Conservation (phyloP, 2,329 filamentous ascomycete species). For the Venturiaceae sp. region DNA sequence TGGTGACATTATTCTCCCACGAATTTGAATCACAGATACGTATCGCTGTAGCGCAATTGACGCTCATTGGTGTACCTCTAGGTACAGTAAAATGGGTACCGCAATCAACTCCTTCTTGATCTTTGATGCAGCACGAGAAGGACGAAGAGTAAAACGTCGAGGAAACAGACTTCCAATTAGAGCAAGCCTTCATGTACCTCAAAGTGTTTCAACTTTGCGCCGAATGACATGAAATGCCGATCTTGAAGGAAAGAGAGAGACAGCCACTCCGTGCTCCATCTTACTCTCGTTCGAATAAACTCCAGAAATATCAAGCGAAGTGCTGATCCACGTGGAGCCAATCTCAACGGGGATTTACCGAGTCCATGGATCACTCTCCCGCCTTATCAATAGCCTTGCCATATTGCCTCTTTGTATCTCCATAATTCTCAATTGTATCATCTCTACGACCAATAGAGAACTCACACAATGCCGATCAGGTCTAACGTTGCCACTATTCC, state of each 20-base stretch:
- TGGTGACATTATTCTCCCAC: background rate
- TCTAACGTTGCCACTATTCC: background rate
- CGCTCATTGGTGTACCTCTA: too few relatives aligned
- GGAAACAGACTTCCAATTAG: too few relatives aligned
- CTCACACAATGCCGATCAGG: background rate
- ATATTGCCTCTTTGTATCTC: background rate
- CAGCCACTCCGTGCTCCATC: background rate
- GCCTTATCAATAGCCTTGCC: background rate
- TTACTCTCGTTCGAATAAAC: background rate
- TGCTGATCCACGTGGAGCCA: background rate
- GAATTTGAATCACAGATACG: too few relatives aligned
- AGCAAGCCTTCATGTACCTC: too few relatives aligned
- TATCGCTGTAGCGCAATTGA: too few relatives aligned
- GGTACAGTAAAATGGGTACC: too few relatives aligned
- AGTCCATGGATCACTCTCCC: background rate
- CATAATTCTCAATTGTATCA: background rate
- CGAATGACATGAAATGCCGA: background rate
- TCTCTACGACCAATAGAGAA: background rate
- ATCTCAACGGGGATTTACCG: background rate
- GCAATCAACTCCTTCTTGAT: background rate
- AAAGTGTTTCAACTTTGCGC: background rate
- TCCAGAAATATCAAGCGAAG: background rate
- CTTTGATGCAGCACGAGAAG: background rate
- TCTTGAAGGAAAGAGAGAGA: too few relatives aligned
- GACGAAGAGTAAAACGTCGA: background rate